A percentile compares a stretch with the other conserved stretches of the same genome.
phyloP scores from a whole-genome alignment of 805 yeast species.

The Yarrowia deformans region DNA sequence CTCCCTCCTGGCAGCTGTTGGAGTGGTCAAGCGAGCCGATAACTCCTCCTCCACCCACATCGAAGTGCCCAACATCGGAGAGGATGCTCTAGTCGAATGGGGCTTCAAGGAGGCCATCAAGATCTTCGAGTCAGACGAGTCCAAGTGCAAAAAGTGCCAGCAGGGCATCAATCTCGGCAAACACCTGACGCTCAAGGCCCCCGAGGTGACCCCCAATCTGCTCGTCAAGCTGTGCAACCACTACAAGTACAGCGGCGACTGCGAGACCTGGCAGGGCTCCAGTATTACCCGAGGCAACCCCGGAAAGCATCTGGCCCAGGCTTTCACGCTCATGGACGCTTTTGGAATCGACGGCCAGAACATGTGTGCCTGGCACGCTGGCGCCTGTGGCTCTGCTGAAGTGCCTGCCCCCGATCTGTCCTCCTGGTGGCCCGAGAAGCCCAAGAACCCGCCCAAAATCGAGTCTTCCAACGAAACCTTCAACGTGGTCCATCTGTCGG shows the following conservation, averaged over 20 bases:
- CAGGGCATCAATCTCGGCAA: slow-evolving; percentile 25
- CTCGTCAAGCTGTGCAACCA: slow-evolving; percentile 11
- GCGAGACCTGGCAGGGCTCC: slow-evolving; percentile 3
- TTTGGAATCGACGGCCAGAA: slow-evolving; percentile 63
- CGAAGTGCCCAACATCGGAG: slow-evolving; percentile 7
- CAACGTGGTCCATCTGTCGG: slow-evolving; percentile 70
- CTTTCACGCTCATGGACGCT: slow-evolving; percentile 62
- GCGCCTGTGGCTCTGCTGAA: neutral
- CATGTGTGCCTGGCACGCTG: slow-evolving; percentile 55
- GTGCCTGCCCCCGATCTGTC: slow-evolving; percentile 10
- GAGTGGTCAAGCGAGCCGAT: slow-evolving; percentile 12
- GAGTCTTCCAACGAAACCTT: slow-evolving; percentile 54
- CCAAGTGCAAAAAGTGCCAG: slow-evolving; percentile 17
- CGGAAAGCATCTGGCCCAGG: slow-evolving; percentile 55
- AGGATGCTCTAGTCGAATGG: slow-evolving; percentile 1
- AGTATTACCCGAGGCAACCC: slow-evolving; percentile 8
- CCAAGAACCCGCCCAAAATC: slow-evolving; percentile 56
- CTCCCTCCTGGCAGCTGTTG: neutral
- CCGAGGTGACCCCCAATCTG: slow-evolving; percentile 8
- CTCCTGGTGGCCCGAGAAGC: slow-evolving; percentile 51
- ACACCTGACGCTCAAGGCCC: neutral
- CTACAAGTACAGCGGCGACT: slow-evolving; percentile 21
- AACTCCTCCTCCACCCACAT: slow-evolving; percentile 3
- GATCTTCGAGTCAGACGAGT: slow-evolving; percentile 15
- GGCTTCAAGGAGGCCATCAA: slow-evolving; percentile 10